Base-by-base conservation (phyloP, 2,329 filamentous ascomycete genomes). In the Fusarium stilboides region DNA sequence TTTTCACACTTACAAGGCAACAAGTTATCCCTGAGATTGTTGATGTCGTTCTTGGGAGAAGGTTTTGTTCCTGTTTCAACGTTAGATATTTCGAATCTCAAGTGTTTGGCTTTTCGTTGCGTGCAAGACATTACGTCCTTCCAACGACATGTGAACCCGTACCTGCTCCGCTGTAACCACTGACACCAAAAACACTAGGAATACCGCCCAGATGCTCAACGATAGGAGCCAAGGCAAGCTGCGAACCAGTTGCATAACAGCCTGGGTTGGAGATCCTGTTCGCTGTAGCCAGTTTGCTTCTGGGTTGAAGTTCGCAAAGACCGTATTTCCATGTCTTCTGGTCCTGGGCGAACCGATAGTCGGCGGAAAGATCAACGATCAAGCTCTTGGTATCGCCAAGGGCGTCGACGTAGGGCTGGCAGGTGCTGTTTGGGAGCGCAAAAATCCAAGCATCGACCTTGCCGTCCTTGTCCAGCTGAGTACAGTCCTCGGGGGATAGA, bases 371-470 rank as follows among this genome's bases (percentile, higher is more conserved):
- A 79, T 99, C 96, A 45, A 99, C 87, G 71, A 98, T 92, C 40
- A 98, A 84, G 73, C 92, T 94, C 66, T 87, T 87, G 75, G 85
- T 83, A 61, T 78, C 74, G 12, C 77, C 77, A 54, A 98, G 88
- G 9, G 95, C 95, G 69, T 98, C 93, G 12, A 98, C 92, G 73
- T 92, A 99, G 1, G 96, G 94, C 82, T 94, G 92, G 88, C 94
- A 98, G 50, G 97, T 94, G 65, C 93, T 93, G 77, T 98, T 99
- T 44, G 95, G 96, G 31, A 98, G 89, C 36, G 96, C 96, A 93
- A 98, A 96, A 44, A 98, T 93, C 94, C 94, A 98, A 82, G 93
- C 96, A 83, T 98, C 95, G 50, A 98, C 90, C 75, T 94, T 89
- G 52, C 92, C 92, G 33, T 91, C 89, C 78, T 92, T 90, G 67